phyloP scores from a whole-genome alignment of 495 filamentous ascomycete genomes.

The Penicillium lagena region DNA sequence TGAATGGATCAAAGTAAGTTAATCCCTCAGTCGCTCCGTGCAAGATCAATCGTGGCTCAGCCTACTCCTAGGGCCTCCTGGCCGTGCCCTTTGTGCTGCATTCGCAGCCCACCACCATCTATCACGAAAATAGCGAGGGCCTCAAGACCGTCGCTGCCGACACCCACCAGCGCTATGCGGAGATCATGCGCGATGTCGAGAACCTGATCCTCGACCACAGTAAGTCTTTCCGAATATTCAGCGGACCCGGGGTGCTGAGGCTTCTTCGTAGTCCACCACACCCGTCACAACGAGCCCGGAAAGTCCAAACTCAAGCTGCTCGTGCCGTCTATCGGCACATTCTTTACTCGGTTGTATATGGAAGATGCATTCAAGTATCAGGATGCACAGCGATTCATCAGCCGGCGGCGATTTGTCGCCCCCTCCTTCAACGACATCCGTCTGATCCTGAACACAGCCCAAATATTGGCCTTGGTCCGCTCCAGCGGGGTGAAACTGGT shows the following conservation, averaged over 20 bases:
- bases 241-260: background rate
- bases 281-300: conserved; percentile 57
- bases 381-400: conserved; percentile 78
- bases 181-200: conserved; percentile 94
- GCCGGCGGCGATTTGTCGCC: conserved; percentile 85
- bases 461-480: conserved; percentile 75
- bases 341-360: conserved; percentile 83
- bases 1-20: conserved; percentile 60
- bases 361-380: conserved; percentile 89
- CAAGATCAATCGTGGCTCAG: conserved; percentile 29
- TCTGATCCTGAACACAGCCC: conserved; percentile 87
- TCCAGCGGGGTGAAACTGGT: conserved; percentile 61
- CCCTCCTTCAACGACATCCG: conserved; percentile 98
- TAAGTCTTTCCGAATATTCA: conserved; percentile 26
- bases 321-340: conserved; percentile 80
- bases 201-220: conserved; percentile 87
- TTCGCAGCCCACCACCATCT: conserved; percentile 83
- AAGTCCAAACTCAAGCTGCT: conserved; percentile 88
- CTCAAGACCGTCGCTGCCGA: conserved; percentile 50
- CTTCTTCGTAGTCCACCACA: conserved; percentile 47
- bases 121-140: conserved; percentile 44
- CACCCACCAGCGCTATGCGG: conserved; percentile 75
- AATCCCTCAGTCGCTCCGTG: background rate
- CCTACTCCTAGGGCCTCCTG: conserved; percentile 66
- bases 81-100: conserved; percentile 97